A percentile compares a stretch with the other conserved stretches of the same genome.
phyloP scores from a whole-genome alignment of 176 grass and related monocot species.

The Oryza australiensis region DNA sequence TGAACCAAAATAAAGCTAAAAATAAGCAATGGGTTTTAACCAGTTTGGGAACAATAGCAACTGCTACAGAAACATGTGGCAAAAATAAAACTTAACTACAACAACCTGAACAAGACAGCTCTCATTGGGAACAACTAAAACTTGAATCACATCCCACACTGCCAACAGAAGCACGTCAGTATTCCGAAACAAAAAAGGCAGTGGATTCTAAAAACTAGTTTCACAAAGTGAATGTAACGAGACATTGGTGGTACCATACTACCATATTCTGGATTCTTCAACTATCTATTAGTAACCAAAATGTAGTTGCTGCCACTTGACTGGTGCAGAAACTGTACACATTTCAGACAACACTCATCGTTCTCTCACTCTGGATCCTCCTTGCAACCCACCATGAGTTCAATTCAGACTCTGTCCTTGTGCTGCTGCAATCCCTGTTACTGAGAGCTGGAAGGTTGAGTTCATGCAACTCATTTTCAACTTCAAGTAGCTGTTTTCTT shows the following conservation, averaged over 20 bases:
- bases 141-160: not conserved
- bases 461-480: not conserved
- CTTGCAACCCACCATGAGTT: constrained; percentile 26
- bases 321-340: not conserved
- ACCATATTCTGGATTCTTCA: not conserved
- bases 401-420: not conserved
- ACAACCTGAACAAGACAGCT: not conserved
- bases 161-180: not conserved
- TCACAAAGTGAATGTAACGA: not conserved
- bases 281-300: constrained; percentile 6
- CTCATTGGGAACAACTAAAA: not conserved
- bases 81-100: not conserved
- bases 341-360: constrained; percentile 34
- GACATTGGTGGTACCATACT: not conserved
- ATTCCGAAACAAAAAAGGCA: constrained; percentile 14
- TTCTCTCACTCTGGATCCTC: not conserved
- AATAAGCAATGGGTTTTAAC: not conserved
- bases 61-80: not conserved
- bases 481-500: constrained; percentile 20
- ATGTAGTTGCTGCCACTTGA: not conserved
- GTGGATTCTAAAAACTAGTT: not conserved
- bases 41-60: not conserved
- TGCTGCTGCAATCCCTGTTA: constrained; percentile 6
- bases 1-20: not conserved
- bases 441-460: constrained; percentile 18